These are phyloP conservation scores for Lonicera japonica DNA, from an alignment of 129 eudicot genomes.

Conservation along the genomic window DNA sequence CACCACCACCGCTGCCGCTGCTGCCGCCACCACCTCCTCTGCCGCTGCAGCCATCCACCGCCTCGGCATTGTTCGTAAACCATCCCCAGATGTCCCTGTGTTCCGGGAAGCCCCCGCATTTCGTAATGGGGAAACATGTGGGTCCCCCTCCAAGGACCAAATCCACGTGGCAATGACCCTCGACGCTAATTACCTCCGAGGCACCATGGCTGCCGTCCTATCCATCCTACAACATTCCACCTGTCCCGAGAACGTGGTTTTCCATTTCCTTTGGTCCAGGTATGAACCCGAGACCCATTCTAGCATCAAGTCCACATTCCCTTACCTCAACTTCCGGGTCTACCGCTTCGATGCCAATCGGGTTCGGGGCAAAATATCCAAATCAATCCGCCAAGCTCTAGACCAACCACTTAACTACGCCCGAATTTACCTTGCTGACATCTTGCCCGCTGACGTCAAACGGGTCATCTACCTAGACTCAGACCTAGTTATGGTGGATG, in stretches of 20 bases:
- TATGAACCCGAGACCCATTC: conserved; percentile 23
- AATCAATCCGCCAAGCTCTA: conserved; percentile 38
- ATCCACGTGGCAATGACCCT: conserved; percentile 48
- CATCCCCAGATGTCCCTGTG: background rate
- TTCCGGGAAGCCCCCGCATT: conserved; percentile 42
- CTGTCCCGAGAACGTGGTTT: conserved; percentile 36
- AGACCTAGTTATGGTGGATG: conserved; percentile 44
- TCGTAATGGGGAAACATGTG: conserved; percentile 24
- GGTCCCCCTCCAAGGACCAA: background rate
- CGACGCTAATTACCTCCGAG: conserved; percentile 39
- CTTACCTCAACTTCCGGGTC: conserved; percentile 35
- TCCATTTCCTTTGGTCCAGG: conserved; percentile 27
- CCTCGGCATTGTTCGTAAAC: background rate
- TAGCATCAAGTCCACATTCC: conserved; percentile 35
- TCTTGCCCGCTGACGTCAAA: conserved; percentile 15
- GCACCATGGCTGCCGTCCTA: conserved; percentile 44
- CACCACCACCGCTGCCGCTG: background rate
- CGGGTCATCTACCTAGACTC: conserved; percentile 43
- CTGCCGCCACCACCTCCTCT: conserved; percentile 2
- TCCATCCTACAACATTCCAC: conserved; percentile 44
- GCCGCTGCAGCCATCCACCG: conserved; percentile 13
- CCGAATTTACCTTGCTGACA: conserved; percentile 30
- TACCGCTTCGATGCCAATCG: conserved; percentile 21
- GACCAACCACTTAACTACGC: conserved; percentile 54
- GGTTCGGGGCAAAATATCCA: conserved; percentile 30